Conservation (phyloP, 164 flowering plant species). For the Paratinospora sagittata region DNA sequence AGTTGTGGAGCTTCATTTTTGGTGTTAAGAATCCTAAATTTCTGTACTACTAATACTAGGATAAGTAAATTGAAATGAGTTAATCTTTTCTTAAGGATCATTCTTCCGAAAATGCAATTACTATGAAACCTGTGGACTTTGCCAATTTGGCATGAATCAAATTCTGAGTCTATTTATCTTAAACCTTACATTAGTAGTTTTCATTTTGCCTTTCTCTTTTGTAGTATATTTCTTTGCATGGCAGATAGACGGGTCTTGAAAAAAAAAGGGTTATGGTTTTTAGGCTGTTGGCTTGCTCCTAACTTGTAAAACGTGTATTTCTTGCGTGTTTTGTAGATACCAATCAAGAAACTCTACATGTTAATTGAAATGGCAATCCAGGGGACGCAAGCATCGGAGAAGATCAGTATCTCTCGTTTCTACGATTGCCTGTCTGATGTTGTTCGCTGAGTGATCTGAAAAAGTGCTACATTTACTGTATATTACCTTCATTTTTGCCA, state of each 20-base stretch:
- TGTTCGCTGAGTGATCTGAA: constrained; percentile 26
- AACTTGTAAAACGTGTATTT: background rate
- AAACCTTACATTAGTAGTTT: background rate
- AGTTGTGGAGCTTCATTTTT: background rate
- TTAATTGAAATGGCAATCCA: constrained; percentile 93
- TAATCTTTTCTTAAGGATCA: background rate
- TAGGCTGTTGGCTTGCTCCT: background rate
- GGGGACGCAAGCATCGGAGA: constrained; percentile 63
- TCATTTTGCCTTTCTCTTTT: background rate
- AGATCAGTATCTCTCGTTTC: constrained; percentile 64
- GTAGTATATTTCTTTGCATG: background rate
- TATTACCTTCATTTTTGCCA: background rate
- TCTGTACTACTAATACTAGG: background rate
- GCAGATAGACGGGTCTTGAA: background rate
- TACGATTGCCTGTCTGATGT: constrained; percentile 75
- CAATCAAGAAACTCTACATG: constrained; percentile 90
- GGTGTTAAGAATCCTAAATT: no score
- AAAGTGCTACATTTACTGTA: constrained; percentile 2
- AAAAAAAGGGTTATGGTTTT: background rate
- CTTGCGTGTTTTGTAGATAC: constrained; percentile 38
- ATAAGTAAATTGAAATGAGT: background rate
- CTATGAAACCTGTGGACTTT: no score
- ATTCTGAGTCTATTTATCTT: background rate
- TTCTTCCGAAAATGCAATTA: no score
- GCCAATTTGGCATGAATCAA: no score